Evolutionary conservation across 108 stramenopile species (phyloP).

Genomic region (Nitzschia sp.): DNA sequence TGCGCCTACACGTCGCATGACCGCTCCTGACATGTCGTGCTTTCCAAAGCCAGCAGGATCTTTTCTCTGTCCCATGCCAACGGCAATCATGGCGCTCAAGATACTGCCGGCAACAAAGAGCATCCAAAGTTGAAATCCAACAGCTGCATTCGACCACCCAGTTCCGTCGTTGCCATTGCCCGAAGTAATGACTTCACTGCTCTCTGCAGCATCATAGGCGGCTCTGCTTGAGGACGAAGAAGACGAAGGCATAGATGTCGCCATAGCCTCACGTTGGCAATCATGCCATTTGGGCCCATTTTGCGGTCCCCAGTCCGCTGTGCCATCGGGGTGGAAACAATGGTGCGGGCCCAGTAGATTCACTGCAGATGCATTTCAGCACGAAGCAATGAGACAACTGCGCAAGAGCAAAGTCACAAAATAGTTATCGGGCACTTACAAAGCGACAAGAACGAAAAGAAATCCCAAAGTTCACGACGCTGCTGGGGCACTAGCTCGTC

Average conservation of each 20-base stretch:
- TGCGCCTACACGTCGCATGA: conserved; percentile 16
- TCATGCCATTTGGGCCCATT: neutral
- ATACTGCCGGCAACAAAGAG: conserved; percentile 18
- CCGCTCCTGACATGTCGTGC: conserved; percentile 17
- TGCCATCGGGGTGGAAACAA: conserved; percentile 3
- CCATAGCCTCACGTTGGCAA: conserved; percentile 1
- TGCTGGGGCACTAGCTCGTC: neutral
- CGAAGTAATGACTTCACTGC: neutral
- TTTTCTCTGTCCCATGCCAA: conserved; percentile 24
- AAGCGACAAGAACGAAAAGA: conserved; percentile 15
- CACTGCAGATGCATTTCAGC: no score
- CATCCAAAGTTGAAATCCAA: conserved; percentile 33
- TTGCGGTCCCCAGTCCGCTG: neutral
- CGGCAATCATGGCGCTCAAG: conserved; percentile 15
- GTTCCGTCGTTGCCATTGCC: neutral
- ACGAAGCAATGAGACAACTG: neutral
- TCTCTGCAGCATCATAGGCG: neutral
- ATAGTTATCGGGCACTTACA: conserved; percentile 3
- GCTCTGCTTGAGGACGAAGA: neutral
- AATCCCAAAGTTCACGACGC: conserved; percentile 18
- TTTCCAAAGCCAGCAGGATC: neutral
- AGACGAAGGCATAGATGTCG: neutral
- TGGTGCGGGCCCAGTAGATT: conserved; percentile 10
- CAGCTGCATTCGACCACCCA: neutral
- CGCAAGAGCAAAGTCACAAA: neutral